These are phyloP conservation scores for Leishmania tarentolae DNA, from an alignment of 208 protist genomes.

Conservation along the genomic window DNA sequence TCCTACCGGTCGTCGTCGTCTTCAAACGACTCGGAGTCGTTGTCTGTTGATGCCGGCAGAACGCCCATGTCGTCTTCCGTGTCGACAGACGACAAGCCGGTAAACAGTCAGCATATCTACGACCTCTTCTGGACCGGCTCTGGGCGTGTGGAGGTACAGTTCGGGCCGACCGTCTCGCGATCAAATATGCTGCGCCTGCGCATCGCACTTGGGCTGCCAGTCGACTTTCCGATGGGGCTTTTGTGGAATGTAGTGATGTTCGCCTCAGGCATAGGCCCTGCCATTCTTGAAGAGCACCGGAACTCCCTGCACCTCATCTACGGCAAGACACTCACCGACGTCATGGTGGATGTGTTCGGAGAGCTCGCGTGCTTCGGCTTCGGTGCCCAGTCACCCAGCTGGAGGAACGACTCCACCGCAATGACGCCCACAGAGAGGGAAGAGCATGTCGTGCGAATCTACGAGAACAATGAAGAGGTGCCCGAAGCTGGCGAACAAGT, in stretches of 20 bases:
- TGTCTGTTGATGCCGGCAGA: neutral
- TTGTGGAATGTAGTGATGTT: slow-evolving; percentile 81
- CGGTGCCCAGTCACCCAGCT: slow-evolving; percentile 16
- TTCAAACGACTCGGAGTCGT: neutral
- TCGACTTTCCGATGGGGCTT: slow-evolving; percentile 53
- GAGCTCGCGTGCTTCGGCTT: slow-evolving; percentile 40
- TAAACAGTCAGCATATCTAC: slow-evolving; percentile 30
- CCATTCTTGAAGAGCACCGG: slow-evolving; percentile 42
- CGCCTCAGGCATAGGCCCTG: slow-evolving; percentile 48
- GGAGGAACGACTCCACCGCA: neutral
- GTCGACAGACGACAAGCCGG: neutral
- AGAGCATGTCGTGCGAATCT: neutral
- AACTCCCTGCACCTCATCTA: slow-evolving; percentile 38
- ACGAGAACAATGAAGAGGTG: neutral
- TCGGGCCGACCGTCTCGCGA: slow-evolving; percentile 48
- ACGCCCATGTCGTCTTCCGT: neutral
- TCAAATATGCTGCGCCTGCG: slow-evolving; percentile 44
- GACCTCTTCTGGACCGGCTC: slow-evolving; percentile 68
- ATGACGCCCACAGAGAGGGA: slow-evolving; percentile 4
- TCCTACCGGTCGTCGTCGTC: neutral
- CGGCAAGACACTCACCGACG: slow-evolving; percentile 48
- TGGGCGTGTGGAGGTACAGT: slow-evolving; percentile 81
- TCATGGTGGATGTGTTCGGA: slow-evolving; percentile 42
- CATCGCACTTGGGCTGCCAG: slow-evolving; percentile 45
- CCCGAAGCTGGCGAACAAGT: neutral